Evolutionary conservation across 2,329 filamentous ascomycete species (phyloP).

Genomic region (Aspergillus tamarii): DNA sequence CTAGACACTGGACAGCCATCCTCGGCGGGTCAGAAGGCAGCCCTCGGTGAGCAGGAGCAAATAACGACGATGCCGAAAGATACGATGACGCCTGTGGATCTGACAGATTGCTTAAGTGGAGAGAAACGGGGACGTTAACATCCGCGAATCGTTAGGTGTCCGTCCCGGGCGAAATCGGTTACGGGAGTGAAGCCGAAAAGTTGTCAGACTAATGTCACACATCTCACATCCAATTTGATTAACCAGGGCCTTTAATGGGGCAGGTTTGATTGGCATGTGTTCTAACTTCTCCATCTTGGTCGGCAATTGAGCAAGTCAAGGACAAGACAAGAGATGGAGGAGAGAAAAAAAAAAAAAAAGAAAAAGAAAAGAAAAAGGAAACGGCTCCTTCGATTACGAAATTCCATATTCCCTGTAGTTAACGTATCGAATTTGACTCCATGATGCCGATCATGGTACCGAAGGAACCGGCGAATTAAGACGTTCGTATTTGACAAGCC

Average conservation of each 20-base stretch:
- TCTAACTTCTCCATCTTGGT: background rate
- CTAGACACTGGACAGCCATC: background rate
- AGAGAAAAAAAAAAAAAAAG: background rate
- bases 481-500: background rate
- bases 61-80: background rate
- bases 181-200: background rate
- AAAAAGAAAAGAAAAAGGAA: too few species aligned
- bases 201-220: background rate
- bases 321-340: background rate
- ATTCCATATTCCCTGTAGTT: background rate
- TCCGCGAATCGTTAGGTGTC: background rate
- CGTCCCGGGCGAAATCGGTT: background rate
- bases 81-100: background rate
- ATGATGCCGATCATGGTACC: constrained; percentile 1
- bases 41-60: background rate
- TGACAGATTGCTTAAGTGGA: background rate
- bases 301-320: background rate
- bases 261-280: background rate
- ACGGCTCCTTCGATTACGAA: too few species aligned
- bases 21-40: background rate
- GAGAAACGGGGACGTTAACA: background rate
- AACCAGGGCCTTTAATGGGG: background rate
- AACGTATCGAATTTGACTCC: background rate
- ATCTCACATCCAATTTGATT: background rate
- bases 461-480: background rate